Evolutionary conservation across 169 alveolate genomes (phyloP).

Genomic region (Blepharisma undulans): DNA sequence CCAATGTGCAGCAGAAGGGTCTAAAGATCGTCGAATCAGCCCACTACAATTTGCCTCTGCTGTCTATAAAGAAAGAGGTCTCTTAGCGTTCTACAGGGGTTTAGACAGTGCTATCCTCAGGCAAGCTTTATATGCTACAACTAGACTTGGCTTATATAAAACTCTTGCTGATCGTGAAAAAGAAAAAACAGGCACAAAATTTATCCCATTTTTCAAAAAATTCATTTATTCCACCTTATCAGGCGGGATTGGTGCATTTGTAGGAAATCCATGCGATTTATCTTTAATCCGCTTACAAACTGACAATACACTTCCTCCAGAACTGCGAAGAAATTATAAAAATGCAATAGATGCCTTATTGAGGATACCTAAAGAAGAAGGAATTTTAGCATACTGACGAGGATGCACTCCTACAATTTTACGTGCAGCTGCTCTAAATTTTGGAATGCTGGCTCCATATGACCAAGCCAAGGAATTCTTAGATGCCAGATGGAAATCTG

Average conservation of each 20-base stretch:
- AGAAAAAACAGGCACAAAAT: conserved; percentile 62
- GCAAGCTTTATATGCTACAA: conserved; percentile 93
- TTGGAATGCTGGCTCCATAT: conserved; percentile 90
- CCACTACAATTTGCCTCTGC: conserved; percentile 76
- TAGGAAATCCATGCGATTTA: conserved; percentile 97
- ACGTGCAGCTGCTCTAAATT: conserved; percentile 94
- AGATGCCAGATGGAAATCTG: conserved; percentile 64
- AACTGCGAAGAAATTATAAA: conserved; percentile 91
- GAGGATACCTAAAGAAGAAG: conserved; percentile 93
- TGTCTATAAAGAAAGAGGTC: conserved; percentile 64
- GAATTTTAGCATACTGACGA: conserved; percentile 92
- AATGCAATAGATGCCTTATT: conserved; percentile 77
- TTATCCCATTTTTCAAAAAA: conserved; percentile 87
- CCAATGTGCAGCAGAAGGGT: conserved; percentile 73
- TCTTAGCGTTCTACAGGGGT: conserved; percentile 86
- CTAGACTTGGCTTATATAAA: conserved; percentile 94
- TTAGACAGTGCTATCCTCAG: conserved; percentile 95
- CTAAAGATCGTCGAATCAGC: conserved; percentile 49
- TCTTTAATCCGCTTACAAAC: conserved; percentile 92
- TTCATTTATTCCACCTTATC: conserved; percentile 90
- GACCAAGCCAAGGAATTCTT: conserved; percentile 92
- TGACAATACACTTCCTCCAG: conserved; percentile 91
- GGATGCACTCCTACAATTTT: conserved; percentile 95
- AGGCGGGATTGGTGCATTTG: conserved; percentile 94
- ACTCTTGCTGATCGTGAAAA: conserved; percentile 83